Evolutionary conservation across 2,329 filamentous ascomycete species (phyloP), one percentile per base, ranked within the genome.

Genomic region (Pseudocercospora fijiensis): DNA sequence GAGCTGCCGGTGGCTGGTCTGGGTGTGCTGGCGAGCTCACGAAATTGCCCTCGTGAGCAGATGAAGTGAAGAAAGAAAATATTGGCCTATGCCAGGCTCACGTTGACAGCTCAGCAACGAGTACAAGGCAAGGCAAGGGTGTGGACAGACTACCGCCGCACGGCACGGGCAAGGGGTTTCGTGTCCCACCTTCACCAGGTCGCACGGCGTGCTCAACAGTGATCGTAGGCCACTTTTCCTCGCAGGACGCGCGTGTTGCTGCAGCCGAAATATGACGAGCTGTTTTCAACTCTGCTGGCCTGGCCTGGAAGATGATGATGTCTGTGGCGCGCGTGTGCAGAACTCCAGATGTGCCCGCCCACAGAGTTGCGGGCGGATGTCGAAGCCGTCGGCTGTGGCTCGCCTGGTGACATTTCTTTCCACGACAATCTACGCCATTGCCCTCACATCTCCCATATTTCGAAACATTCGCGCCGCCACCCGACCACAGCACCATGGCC

Each of bases 401-500:
- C 53, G 33, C 33, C n/a, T n/a, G 1, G 13, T 37, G 30, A 37
- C 4, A 33, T 37, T 37, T n/a, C n/a, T 47, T 24, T 47, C 18
- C 22, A 20, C 7, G 43, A 20, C 43, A 45, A 45, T 45, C n/a
- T 7, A 45, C 4, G 9, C n/a, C 43, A 45, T 45, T 45, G 43
- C 43, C 43, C 5, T 18, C 20, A 10, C 11, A 22, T 47, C 10
- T 47, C 4, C 2, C 8, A 2, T 9, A 13, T 1, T 11, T 18
- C 43, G 33, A 37, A 5, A n/a, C n/a, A n/a, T n/a, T n/a, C n/a
- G n/a, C 3, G 33, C 4, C 33, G 16, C 6, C 33, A 24, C 18
- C 20, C 43, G 18, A 41, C 53, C 8, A 11, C 20, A 13, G 11
- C 22, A 55, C 3, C 41, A 70, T 66, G 66, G 26, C 65, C 52